Base-by-base conservation (phyloP, 768 basidiomycete genomes). In the Suillus subaureus region DNA sequence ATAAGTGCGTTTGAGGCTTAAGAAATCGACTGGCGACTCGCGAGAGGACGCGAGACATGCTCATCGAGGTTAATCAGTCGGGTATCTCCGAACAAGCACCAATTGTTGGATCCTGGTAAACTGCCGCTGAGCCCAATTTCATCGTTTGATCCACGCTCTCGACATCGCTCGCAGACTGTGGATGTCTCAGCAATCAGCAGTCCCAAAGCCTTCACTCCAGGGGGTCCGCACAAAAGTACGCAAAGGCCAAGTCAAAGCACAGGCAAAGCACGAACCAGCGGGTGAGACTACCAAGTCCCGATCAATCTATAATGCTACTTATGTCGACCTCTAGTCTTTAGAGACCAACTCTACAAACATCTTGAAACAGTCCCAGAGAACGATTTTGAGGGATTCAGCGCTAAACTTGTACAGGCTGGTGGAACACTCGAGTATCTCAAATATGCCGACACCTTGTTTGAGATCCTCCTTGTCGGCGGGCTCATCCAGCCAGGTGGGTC, bases 371-470 rank as follows among this genome's bases (percentile, higher is more conserved):
- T 94, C 56, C 84, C 86, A 28, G 84, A 85, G 64, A 85, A 83
- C 77, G 94, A 96, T 74, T 96, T 94, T 77, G 95, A 97, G 70
- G 82, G 86, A 15, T 89, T 91, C 76, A 79, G 89, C 54, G 84
- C 88, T 73, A 94, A 94, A 80, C 88, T 99, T 73, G 86, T 95
- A 71, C 91, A 92, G 78, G 96, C 96, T 64, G 97, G 96, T 51
- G 88, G 91, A 31, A 90, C 93, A 58, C 91, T 99, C 78, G 97
- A 99, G 80, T 91, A 89, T 74, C 89, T 96, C 79, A 97, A 97
- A 82, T 98, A 99, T 89, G 93, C 94, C 79, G 96, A 97, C 72
- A 86, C 91, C 64, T 89, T 99, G 72, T 99, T 97, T 79, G 96
- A 99, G 81, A 87, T 97, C 82, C 85, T 98, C 75, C 87, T 99